phyloP scores from a whole-genome alignment of 2,329 filamentous ascomycete genomes.

The Penicillium crustosum region DNA sequence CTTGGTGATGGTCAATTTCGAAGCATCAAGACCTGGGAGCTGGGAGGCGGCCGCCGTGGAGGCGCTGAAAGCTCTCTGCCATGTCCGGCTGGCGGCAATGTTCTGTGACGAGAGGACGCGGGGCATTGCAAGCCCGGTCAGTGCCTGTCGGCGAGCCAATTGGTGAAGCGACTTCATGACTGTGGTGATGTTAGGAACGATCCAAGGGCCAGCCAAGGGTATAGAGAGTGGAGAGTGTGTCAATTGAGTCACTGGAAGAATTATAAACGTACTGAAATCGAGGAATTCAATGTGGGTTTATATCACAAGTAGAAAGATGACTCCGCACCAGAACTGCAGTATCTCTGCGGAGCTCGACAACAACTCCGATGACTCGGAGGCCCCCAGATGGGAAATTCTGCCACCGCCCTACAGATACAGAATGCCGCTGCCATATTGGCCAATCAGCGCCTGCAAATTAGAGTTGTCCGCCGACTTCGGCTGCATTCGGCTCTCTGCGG shows the following conservation, averaged over 20 bases:
- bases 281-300: slow-evolving; percentile 20
- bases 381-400: slow-evolving; percentile 5
- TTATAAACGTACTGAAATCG: neutral
- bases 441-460: slow-evolving; percentile 12
- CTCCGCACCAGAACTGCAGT: slow-evolving; percentile 18
- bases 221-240: neutral
- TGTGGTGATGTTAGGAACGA: slow-evolving; percentile 5
- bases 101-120: slow-evolving; percentile 27
- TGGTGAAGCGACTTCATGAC: slow-evolving; percentile 39
- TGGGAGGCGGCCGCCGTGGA: slow-evolving; percentile 33
- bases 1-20: slow-evolving; percentile 71
- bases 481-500: slow-evolving; percentile 5
- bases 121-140: slow-evolving; percentile 26
- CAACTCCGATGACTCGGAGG: slow-evolving; percentile 28
- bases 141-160: slow-evolving; percentile 35
- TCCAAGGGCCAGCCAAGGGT: slow-evolving; percentile 4
- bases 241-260: slow-evolving; percentile 8
- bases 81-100: slow-evolving; percentile 38
- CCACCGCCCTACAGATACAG: slow-evolving; percentile 16
- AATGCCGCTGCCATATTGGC: neutral
- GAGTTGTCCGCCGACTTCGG: slow-evolving; percentile 23
- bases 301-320: slow-evolving; percentile 21
- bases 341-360: slow-evolving; percentile 25
- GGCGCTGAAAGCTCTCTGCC: slow-evolving; percentile 51
- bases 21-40: slow-evolving; percentile 70